Evolutionary conservation across 352 stramenopile species (phyloP).

Genomic region (Phytophthora chlamydospora): DNA sequence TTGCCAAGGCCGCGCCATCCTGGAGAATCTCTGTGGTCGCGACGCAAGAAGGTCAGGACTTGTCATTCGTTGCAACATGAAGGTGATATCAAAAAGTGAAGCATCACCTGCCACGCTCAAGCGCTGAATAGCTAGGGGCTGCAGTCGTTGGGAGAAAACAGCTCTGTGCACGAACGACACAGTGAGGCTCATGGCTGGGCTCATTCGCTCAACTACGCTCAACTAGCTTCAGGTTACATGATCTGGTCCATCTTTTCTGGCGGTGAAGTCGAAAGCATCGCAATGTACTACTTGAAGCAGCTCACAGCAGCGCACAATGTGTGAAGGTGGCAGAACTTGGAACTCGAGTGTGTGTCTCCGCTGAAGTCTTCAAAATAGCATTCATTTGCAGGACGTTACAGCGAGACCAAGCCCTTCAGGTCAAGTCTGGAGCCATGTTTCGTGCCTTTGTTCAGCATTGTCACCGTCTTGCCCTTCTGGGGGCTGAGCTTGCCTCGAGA

Average conservation of each 20-base stretch:
- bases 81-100: not conserved
- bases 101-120: slow-evolving; percentile 52
- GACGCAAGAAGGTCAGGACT: not conserved
- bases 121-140: slow-evolving; percentile 46
- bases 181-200: not conserved
- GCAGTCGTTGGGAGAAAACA: slow-evolving; percentile 53
- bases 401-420: slow-evolving; percentile 11
- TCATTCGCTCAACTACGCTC: not conserved
- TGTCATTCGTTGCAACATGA: not conserved
- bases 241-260: slow-evolving; percentile 57
- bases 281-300: not conserved
- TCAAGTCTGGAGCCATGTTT: slow-evolving; percentile 16
- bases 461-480: slow-evolving; percentile 20
- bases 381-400: slow-evolving; percentile 21
- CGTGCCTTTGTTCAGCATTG: slow-evolving; percentile 18
- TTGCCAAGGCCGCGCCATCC: slow-evolving; percentile 38
- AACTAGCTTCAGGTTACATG: slow-evolving; percentile 40
- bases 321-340: too few species aligned
- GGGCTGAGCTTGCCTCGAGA: not conserved
- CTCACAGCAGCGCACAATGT: not conserved
- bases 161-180: slow-evolving; percentile 25
- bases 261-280: slow-evolving; percentile 49
- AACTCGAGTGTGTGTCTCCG: too few species aligned
- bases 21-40: slow-evolving; percentile 55
- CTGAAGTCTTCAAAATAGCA: slow-evolving; percentile 28